Evolutionary conservation across 495 filamentous ascomycete genomes (phyloP).

Genomic region (Neurospora terricola): DNA sequence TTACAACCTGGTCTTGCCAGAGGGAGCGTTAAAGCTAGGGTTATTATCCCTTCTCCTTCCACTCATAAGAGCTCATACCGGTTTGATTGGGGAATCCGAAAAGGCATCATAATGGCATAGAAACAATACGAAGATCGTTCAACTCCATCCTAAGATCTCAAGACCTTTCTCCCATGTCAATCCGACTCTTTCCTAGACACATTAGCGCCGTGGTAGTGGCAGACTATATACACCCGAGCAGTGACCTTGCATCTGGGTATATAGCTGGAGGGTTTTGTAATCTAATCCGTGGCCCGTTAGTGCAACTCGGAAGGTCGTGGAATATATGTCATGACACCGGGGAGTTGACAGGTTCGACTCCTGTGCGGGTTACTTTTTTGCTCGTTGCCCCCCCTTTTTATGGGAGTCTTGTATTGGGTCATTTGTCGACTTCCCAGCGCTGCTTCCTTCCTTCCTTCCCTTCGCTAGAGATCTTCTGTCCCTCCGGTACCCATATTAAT

Average conservation of each 20-base stretch:
- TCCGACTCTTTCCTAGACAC: not conserved
- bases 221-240: not conserved
- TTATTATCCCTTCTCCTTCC: no score
- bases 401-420: not conserved
- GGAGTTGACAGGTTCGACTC: not conserved
- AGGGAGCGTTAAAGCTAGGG: no score
- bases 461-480: not conserved
- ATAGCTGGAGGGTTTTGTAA: not conserved
- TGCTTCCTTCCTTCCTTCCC: no score
- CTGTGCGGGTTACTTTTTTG: not conserved
- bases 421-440: not conserved
- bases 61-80: no score
- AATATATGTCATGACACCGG: not conserved
- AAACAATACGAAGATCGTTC: no score
- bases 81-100: no score
- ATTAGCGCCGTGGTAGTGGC: not conserved
- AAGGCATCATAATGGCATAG: no score
- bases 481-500: not conserved
- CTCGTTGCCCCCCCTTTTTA: not conserved
- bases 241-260: not conserved
- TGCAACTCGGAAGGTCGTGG: fast-evolving
- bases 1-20: no score
- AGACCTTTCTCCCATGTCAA: not conserved
- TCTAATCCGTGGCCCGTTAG: not conserved
- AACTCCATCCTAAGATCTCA: no score